Base-by-base conservation (phyloP, 768 basidiomycete genomes). In the Tulasnella sp. region DNA sequence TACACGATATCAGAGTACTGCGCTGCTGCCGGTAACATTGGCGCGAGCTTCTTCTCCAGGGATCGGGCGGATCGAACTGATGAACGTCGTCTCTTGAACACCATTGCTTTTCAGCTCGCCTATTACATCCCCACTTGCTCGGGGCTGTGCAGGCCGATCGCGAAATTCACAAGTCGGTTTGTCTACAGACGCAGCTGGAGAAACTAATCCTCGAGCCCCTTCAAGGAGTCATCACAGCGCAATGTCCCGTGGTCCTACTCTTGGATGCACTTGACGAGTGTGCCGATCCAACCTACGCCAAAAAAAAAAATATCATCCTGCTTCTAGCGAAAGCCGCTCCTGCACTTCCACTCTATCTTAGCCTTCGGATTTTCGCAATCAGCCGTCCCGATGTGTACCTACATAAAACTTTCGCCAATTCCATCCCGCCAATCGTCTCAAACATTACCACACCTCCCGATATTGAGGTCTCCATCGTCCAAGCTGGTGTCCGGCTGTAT, bases 191-290 rank as follows among this genome's bases (percentile, higher is more conserved):
- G n/a, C n/a, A n/a, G n/a, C n/a, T n/a, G n/a, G 22, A 54, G 17
- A 38, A 61, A n/a, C 60, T 70, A 9, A 24, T 69, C 21, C 17
- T 51, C 1, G 43, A 50, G 19, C 65, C 66, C 4, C 50, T 65
- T 10, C 12, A 25, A n/a, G 30, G 19, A 1, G 21, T 19, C 10
- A 21, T 52, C 17, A 9, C 19, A 8, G 9, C 54, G 15, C 30
- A 51, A n/a, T 25, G 48, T 24, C 65, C 62, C 7, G 29, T 70
- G 27, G 49, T 74, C 15, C 60, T 74, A 50, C 65, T 73, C 50
- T 63, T 75, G 22, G 73, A 75, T 60, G 73, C 68, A 1, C 62
- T 74, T 27, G 72, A 74, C 61, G 72, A 74, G 64, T 68, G 72
- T 12, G 64, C 51, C 8, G 45, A 31, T 29, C 24, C 27, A 31